Conservation (phyloP, 2,329 filamentous ascomycete species). For the Leptographium wingfieldii region DNA sequence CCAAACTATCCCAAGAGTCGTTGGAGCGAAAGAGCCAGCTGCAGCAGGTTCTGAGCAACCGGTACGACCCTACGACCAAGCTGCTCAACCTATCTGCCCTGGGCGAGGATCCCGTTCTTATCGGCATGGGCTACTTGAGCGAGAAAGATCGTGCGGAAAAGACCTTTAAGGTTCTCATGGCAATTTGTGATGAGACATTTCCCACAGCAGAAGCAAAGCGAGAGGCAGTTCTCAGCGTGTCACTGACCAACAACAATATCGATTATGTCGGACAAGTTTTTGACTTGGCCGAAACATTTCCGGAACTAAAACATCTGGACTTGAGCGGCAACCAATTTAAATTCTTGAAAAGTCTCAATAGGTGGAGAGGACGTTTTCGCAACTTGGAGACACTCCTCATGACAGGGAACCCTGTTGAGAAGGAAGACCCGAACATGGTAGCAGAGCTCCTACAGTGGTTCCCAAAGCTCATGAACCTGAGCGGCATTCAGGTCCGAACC, state of each 20-base stretch:
- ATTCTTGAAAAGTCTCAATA: conserved; percentile 52
- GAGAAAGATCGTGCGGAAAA: conserved; percentile 62
- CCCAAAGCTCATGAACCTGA: conserved; percentile 65
- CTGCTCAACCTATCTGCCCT: conserved; percentile 74
- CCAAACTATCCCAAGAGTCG: conserved; percentile 35
- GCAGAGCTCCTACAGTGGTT: conserved; percentile 69
- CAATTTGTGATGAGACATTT: conserved; percentile 68
- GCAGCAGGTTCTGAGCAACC: conserved; percentile 54
- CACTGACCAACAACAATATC: conserved; percentile 69
- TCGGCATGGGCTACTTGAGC: conserved; percentile 64
- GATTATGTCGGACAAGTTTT: conserved; percentile 60
- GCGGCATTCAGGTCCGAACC: conserved; percentile 60
- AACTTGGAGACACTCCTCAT: conserved; percentile 72
- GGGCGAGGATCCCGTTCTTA: conserved; percentile 57
- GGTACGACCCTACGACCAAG: conserved; percentile 61
- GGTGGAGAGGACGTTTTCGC: conserved; percentile 70
- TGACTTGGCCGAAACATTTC: conserved; percentile 64
- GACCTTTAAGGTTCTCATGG: conserved; percentile 86
- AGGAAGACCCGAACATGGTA: conserved; percentile 45
- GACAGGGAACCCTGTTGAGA: conserved; percentile 61
- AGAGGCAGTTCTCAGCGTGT: conserved; percentile 70
- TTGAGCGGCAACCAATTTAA: conserved; percentile 72
- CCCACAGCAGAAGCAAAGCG: conserved; percentile 58
- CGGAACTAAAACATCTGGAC: conserved; percentile 78
- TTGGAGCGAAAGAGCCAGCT: conserved; percentile 57